Evolutionary conservation across 2,329 filamentous ascomycete species (phyloP), one percentile per base, ranked within the genome.

Genomic region (Hypoxylon sp.): DNA sequence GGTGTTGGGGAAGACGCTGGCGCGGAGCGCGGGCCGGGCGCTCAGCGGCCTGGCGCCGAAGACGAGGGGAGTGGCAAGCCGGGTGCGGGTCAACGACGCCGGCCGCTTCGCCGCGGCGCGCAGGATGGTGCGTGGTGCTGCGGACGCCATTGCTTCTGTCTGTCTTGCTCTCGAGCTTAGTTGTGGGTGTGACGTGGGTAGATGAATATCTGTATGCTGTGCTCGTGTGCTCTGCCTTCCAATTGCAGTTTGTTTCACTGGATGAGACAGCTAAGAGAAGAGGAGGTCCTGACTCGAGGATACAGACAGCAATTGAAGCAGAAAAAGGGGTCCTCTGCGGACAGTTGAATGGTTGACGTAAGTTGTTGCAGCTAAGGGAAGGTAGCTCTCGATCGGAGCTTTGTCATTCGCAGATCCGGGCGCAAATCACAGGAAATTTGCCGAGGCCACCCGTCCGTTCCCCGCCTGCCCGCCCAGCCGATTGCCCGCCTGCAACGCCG

Each of bases 291-390:
- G 29, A 4, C n/a, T 33, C 8, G 13, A 17, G 31, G n/a, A 35
- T 35, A 15, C n/a, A 35, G 31, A 35, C 31, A 35, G 21, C 23
- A 24, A 17, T 26, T 24, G n/a, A n/a, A n/a, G n/a, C n/a, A n/a
- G n/a, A n/a, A n/a, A n/a, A n/a, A n/a, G n/a, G n/a, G n/a, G n/a
- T n/a, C n/a, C n/a, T n/a, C n/a, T n/a, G n/a, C n/a, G n/a, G n/a
- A n/a, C n/a, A n/a, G n/a, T n/a, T n/a, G n/a, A 29, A 42, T 65
- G 53, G 60, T 61, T 65, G 62, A 65, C 62, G 62, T 63, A 65
- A 60, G 29, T 35, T n/a, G 60, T 24, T 54, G 23, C 9, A 31
- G 35, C 48, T 52, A 52, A 20, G 31, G 43, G 35, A 38, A 48
- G 15, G 35, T 41, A 57, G 43, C 27, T 41, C 48, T 20, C 47